These are phyloP conservation scores for Leucosporidium scottii DNA, from an alignment of 768 basidiomycete species.

Conservation along the genomic window DNA sequence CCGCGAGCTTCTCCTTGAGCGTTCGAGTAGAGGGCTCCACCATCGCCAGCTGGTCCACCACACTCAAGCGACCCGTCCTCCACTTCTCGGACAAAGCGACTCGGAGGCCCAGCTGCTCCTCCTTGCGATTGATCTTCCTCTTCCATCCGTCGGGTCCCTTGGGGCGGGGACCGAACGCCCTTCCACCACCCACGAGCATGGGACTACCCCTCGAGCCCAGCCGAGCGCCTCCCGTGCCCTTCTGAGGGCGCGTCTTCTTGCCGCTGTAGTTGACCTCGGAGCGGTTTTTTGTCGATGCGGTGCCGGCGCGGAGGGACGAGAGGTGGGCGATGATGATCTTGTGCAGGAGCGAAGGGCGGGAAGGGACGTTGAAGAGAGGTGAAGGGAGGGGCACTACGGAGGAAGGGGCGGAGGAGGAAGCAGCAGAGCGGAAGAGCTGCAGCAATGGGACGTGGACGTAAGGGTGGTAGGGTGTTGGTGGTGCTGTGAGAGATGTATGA, in stretches of 20 bases:
- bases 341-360: conserved; percentile 87
- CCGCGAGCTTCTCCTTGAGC: conserved; percentile 57
- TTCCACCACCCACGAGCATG: conserved; percentile 82
- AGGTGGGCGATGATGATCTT: conserved; percentile 81
- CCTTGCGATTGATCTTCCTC: conserved; percentile 85
- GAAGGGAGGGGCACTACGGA: conserved; percentile 44
- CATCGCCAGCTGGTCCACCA: conserved; percentile 68
- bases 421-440: conserved; percentile 17
- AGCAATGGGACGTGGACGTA: conserved; percentile 35
- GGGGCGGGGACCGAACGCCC: conserved; percentile 83
- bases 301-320: conserved; percentile 83
- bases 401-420: conserved; percentile 3
- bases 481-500: neutral
- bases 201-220: conserved; percentile 81
- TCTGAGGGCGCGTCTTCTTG: conserved; percentile 80
- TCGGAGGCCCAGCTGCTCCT: conserved; percentile 84
- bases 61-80: conserved; percentile 62
- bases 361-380: conserved; percentile 72
- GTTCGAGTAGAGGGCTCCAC: conserved; percentile 64
- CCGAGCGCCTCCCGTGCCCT: conserved; percentile 83
- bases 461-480: conserved; percentile 8
- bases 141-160: conserved; percentile 63
- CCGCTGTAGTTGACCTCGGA: conserved; percentile 84
- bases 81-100: conserved; percentile 80
- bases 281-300: conserved; percentile 84